These are phyloP conservation scores for Leccinum holopus DNA, from an alignment of 1,284 basidiomycete genomes.

Conservation along the genomic window DNA sequence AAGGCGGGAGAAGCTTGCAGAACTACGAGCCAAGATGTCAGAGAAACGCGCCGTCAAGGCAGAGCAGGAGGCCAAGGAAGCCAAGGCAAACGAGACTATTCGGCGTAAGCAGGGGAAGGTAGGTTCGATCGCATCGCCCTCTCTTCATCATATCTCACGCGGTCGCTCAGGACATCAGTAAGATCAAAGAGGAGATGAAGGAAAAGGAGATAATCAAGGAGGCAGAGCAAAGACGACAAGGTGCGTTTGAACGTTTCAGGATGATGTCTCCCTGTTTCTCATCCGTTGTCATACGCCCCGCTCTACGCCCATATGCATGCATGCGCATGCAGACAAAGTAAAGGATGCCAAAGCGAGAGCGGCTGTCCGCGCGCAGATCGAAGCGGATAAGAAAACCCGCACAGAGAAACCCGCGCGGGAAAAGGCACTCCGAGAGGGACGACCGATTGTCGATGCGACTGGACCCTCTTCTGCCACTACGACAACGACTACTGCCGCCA, in stretches of 20 bases:
- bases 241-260: constrained; percentile 38
- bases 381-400: constrained; percentile 88
- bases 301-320: neutral
- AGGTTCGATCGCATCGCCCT: constrained; percentile 3
- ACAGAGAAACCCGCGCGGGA: constrained; percentile 67
- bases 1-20: constrained; percentile 78
- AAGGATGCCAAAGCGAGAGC: constrained; percentile 83
- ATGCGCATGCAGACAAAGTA: constrained; percentile 61
- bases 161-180: constrained; percentile 59
- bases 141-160: neutral
- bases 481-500: constrained; percentile 34
- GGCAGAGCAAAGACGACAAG: constrained; percentile 73
- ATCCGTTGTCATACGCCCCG: neutral
- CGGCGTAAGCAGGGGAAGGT: constrained; percentile 84
- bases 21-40: constrained; percentile 76
- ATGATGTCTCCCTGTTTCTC: neutral
- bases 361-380: constrained; percentile 88
- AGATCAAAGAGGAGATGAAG: constrained; percentile 76
- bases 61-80: constrained; percentile 68
- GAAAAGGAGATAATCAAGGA: constrained; percentile 80
- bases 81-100: constrained; percentile 76
- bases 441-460: constrained; percentile 40
- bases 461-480: constrained; percentile 18
- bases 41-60: constrained; percentile 73
- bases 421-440: constrained; percentile 83